Conservation (phyloP, 495 filamentous ascomycete genomes). For the Glarea lozoyensis region DNA sequence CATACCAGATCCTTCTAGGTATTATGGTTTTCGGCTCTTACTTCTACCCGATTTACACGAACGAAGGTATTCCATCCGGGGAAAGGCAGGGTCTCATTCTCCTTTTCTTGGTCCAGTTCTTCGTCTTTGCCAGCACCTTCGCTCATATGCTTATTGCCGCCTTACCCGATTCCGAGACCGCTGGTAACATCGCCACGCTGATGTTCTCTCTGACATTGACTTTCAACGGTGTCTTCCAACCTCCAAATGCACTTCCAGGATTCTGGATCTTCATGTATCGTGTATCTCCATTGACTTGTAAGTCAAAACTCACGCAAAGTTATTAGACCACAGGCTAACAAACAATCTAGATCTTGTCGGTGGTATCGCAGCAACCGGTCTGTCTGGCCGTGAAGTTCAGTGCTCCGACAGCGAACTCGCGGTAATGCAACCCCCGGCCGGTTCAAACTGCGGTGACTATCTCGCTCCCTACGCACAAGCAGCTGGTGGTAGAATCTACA, state of each 20-base stretch:
- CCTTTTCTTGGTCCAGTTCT: conserved; percentile 51
- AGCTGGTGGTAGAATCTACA: conserved; percentile 43
- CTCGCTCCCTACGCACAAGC: conserved; percentile 34
- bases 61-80: conserved; percentile 29
- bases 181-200: conserved; percentile 47
- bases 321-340: not conserved
- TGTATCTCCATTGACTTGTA: conserved; percentile 59
- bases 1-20: conserved; percentile 54
- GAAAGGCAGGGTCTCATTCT: conserved; percentile 38
- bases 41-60: conserved; percentile 44
- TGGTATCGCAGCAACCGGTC: conserved; percentile 38
- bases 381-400: conserved; percentile 34
- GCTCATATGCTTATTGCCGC: conserved; percentile 45
- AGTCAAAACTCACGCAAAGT: not conserved
- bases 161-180: conserved; percentile 44
- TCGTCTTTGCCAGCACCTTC: conserved; percentile 63
- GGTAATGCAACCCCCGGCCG: conserved; percentile 42
- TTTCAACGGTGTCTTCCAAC: conserved; percentile 65
- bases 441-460: conserved; percentile 51
- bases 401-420: conserved; percentile 58
- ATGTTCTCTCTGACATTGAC: conserved; percentile 51
- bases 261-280: conserved; percentile 90
- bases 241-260: conserved; percentile 47
- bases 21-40: conserved; percentile 52
- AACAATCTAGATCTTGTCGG: conserved; percentile 34